A percentile compares a stretch with the other conserved stretches of the same genome.
These are phyloP conservation scores for Babesia microti DNA, from an alignment of 169 alveolate species.

Conservation along the genomic window DNA sequence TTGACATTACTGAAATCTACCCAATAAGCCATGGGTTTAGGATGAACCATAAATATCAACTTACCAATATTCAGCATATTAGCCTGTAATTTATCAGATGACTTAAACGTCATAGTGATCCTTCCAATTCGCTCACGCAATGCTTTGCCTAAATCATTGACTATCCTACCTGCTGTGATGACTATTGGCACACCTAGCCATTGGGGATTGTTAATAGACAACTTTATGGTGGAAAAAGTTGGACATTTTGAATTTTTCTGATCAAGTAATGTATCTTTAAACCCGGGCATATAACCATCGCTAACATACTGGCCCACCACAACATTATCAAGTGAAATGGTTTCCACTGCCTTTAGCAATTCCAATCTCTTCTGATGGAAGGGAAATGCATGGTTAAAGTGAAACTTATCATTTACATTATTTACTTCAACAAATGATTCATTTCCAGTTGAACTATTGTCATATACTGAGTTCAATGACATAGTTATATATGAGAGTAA, in stretches of 20 bases:
- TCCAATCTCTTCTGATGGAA: too few relatives aligned
- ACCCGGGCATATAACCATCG: constrained; percentile 24
- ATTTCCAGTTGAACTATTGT: constrained; percentile 11
- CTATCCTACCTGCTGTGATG: constrained; percentile 41
- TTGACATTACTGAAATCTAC: too few relatives aligned
- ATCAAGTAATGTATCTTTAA: constrained; percentile 14
- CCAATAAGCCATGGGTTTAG: constrained; percentile 43
- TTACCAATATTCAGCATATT: constrained; percentile 21
- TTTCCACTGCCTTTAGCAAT: constrained; percentile 22
- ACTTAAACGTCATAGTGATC: constrained; percentile 13
- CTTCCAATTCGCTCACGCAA: constrained; percentile 36
- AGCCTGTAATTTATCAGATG: too few relatives aligned
- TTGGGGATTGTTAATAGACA: constrained; percentile 32
- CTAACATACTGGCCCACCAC: constrained; percentile 34
- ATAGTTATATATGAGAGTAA: constrained; percentile 36
- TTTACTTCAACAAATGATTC: too few relatives aligned
- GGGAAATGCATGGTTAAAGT: too few relatives aligned
- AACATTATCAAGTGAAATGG: constrained; percentile 24
- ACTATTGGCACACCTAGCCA: constrained; percentile 51
- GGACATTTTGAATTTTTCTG: constrained; percentile 25
- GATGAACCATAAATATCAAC: constrained; percentile 38
- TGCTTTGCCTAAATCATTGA: too few relatives aligned
- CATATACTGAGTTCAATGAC: constrained; percentile 9
- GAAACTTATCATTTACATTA: too few relatives aligned
- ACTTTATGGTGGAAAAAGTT: constrained; percentile 33